A percentile compares a stretch with the other conserved stretches of the same genome.
These are phyloP conservation scores for Viola odorata DNA, from an alignment of 345 rosid species.

Conservation along the genomic window DNA sequence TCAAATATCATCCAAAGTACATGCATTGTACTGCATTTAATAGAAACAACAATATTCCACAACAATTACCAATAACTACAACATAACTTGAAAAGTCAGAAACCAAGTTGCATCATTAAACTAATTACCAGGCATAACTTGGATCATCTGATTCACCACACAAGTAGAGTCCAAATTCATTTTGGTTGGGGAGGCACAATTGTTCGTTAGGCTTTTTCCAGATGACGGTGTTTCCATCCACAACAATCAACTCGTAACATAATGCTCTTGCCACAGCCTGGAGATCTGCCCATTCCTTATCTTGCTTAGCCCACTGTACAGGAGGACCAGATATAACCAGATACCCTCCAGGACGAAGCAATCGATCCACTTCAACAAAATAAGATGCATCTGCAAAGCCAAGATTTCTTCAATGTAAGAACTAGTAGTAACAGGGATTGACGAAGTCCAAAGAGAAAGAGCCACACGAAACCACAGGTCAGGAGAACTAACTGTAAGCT, in stretches of 20 bases:
- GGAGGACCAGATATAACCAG: conserved; percentile 98
- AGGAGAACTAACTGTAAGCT: conserved; percentile 76
- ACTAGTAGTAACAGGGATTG: conserved; percentile 7
- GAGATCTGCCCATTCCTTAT: conserved; percentile 98
- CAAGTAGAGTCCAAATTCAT: conserved; percentile 65
- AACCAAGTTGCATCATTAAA: conserved; percentile 8
- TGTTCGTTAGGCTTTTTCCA: conserved; percentile 88
- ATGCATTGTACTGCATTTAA: neutral
- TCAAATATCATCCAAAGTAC: conserved; percentile 7
- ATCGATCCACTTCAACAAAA: conserved; percentile 83
- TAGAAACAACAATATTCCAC: no score
- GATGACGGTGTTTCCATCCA: conserved; percentile 89
- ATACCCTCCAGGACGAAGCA: conserved; percentile 93
- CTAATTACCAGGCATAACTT: conserved; percentile 72
- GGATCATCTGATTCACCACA: conserved; percentile 68
- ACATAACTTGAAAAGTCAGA: neutral
- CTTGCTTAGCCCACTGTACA: conserved; percentile 95
- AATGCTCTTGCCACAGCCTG: conserved; percentile 84
- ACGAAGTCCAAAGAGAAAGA: conserved; percentile 1
- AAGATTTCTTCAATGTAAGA: conserved; percentile 19
- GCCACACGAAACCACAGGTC: neutral
- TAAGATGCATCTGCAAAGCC: conserved; percentile 78
- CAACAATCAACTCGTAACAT: conserved; percentile 82
- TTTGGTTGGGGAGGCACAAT: conserved; percentile 65
- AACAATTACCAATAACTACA: no score